These are phyloP conservation scores for Drechmeria coniospora DNA, from an alignment of 2,329 filamentous ascomycete species.

Conservation along the genomic window DNA sequence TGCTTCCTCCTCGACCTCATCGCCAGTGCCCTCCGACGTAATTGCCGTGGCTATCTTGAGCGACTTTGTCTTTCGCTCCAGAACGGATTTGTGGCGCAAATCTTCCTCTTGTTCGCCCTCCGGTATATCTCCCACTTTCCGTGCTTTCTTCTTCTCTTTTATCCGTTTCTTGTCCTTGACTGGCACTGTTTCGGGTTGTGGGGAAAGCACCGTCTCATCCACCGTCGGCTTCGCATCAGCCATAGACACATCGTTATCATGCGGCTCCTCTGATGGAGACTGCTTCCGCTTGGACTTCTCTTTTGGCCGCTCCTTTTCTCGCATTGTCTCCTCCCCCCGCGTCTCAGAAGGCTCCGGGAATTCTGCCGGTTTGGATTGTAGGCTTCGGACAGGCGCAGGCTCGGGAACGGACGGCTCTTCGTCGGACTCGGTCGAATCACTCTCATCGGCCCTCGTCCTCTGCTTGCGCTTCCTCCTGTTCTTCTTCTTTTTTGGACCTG, in stretches of 20 bases:
- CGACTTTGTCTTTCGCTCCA: constrained; percentile 41
- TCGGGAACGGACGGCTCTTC: constrained; percentile 5
- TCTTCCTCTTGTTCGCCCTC: constrained; percentile 13
- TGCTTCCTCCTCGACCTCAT: constrained; percentile 15
- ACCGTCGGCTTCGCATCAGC: constrained; percentile 1
- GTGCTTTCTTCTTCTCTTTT: constrained; percentile 18
- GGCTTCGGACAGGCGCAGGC: constrained; percentile 3
- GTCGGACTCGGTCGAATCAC: constrained; percentile 6
- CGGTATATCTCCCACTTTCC: constrained; percentile 7
- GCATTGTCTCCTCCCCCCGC: neutral
- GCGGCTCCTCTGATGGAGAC: neutral
- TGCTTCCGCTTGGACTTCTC: neutral
- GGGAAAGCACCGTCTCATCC: neutral
- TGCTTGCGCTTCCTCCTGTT: constrained; percentile 20
- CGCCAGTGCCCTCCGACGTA: constrained; percentile 16
- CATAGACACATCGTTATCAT: constrained; percentile 2
- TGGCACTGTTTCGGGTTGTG: constrained; percentile 1
- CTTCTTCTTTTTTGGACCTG: constrained; percentile 10
- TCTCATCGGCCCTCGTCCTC: constrained; percentile 13
- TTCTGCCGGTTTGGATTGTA: constrained; percentile 2
- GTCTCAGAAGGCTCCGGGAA: neutral
- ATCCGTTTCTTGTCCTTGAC: constrained; percentile 8
- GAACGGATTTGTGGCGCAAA: constrained; percentile 31
- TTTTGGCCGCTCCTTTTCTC: neutral
- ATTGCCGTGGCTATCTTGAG: constrained; percentile 30